Evolutionary conservation across 305 asterid species (phyloP), one percentile per base, ranked within the genome.

Genomic region (Lippia alba): DNA sequence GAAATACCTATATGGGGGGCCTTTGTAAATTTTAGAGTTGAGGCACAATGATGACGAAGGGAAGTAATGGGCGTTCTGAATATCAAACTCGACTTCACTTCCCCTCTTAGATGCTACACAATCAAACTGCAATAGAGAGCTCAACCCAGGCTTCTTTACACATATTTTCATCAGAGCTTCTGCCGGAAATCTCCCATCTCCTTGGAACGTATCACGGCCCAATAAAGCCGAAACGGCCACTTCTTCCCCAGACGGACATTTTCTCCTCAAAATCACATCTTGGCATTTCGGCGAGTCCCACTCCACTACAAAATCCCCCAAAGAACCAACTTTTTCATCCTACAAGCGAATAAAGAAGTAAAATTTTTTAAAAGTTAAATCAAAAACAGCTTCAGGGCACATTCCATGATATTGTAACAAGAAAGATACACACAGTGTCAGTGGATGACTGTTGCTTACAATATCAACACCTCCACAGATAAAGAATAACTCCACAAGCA

Each of bases 111-210:
- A 80, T 60, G 89, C 94, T 58, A 78, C 78, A 71, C 97, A 94
- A 74, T 91, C 96, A 71, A 94, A 94, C 81, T 85, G 92, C 89
- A 89, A 79, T 82, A 94, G 79, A 60, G 92, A 91, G 82, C 80
- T 86, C 80, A 89, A 66, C 39, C 89, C 86, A 60, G 93, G 91
- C 84, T 89, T 94, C 75, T 85, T 94, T 68, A 94, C 64, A 71
- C 99, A 87, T 46, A 94, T 84, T 82, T 94, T 94, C 85, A 94
- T 64, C 82, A 79, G 72, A 67, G 96, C 87, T 65, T 91, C 86
- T 12, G 79, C 70, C 20, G 88, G 94, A 39, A 79, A 82, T 61
- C 69, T 80, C 41, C 73, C 57, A 57, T 79, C 82, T 72, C 71
- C 91, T 56, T 69, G 71, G 72, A 59, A 69, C 5, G 82, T 62